A percentile compares a stretch with the other conserved stretches of the same genome.
Conservation (phyloP, 129 eudicot species). For the Deinandra increscens region DNA sequence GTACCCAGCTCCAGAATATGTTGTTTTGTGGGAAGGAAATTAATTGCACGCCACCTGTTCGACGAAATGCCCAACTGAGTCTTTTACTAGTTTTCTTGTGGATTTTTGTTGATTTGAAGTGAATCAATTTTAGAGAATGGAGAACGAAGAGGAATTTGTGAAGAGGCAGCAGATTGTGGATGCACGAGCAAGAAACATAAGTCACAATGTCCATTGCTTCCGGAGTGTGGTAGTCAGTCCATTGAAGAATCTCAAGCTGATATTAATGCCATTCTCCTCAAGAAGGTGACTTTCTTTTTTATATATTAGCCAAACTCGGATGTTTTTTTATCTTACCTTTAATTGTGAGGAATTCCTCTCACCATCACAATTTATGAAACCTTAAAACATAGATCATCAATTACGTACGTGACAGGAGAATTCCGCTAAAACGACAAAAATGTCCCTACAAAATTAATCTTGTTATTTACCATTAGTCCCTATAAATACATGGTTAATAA, state of each 20-base stretch:
- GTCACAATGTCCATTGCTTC: slow-evolving; percentile 94
- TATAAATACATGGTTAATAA: background rate
- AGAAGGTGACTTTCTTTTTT: slow-evolving; percentile 51
- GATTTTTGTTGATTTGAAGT: slow-evolving; percentile 6
- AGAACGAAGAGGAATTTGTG: slow-evolving; percentile 53
- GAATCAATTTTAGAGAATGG: slow-evolving; percentile 38
- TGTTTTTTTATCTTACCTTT: background rate
- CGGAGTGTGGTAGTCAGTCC: slow-evolving; percentile 93
- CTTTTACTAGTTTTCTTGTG: background rate
- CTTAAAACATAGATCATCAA: no score
- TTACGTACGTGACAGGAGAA: no score
- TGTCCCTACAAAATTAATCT: no score
- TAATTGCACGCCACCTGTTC: slow-evolving; percentile 25
- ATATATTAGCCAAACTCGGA: background rate
- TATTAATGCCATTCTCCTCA: slow-evolving; percentile 75
- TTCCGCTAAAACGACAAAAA: no score
- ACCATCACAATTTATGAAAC: no score
- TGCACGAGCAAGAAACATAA: slow-evolving; percentile 79
- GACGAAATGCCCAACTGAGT: slow-evolving; percentile 41
- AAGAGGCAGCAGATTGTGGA: slow-evolving; percentile 62
- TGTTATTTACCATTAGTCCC: no score
- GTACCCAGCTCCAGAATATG: background rate
- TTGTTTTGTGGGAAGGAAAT: background rate
- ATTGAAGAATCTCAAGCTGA: slow-evolving; percentile 98
- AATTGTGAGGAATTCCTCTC: background rate